Percentiles rank a stretch among this genome's conserved stretches.
These are phyloP conservation scores for Fusarium heterosporum DNA, from an alignment of 2,329 filamentous ascomycete genomes.

Conservation along the genomic window DNA sequence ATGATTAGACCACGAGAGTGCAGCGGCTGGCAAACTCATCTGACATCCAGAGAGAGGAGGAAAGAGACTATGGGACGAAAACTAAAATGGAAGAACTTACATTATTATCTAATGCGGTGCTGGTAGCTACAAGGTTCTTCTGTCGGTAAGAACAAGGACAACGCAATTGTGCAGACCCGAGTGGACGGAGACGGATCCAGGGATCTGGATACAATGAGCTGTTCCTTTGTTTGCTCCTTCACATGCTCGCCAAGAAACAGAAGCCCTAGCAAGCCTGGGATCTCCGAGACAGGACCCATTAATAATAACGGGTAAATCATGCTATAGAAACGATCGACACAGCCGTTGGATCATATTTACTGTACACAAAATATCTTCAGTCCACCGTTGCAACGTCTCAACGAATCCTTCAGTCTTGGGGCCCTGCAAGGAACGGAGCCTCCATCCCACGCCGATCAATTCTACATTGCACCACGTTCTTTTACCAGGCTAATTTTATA, in stretches of 20 bases:
- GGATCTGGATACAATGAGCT: background rate
- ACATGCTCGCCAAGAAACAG: background rate
- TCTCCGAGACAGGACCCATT: background rate
- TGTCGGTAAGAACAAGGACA: too few relatives aligned
- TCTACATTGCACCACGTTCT: background rate
- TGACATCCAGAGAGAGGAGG: background rate
- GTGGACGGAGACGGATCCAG: background rate
- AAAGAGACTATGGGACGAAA: background rate
- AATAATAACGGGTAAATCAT: slow-evolving; percentile 4
- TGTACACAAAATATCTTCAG: background rate
- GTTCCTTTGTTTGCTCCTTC: background rate
- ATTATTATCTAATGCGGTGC: too few relatives aligned
- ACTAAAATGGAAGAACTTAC: too few relatives aligned
- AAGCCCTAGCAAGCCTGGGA: slow-evolving; percentile 14
- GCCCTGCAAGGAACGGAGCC: background rate
- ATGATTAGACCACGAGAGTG: background rate
- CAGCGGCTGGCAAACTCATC: background rate
- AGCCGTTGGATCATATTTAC: background rate
- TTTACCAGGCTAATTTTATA: too few relatives aligned
- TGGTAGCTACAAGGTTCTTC: too few relatives aligned
- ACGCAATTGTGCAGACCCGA: background rate
- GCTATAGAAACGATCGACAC: slow-evolving; percentile 15
- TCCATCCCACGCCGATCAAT: background rate
- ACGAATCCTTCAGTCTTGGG: slow-evolving; percentile 10
- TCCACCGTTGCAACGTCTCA: background rate